Conservation (phyloP, 176 grass and related monocot species). For the Oryza meridionalis region DNA sequence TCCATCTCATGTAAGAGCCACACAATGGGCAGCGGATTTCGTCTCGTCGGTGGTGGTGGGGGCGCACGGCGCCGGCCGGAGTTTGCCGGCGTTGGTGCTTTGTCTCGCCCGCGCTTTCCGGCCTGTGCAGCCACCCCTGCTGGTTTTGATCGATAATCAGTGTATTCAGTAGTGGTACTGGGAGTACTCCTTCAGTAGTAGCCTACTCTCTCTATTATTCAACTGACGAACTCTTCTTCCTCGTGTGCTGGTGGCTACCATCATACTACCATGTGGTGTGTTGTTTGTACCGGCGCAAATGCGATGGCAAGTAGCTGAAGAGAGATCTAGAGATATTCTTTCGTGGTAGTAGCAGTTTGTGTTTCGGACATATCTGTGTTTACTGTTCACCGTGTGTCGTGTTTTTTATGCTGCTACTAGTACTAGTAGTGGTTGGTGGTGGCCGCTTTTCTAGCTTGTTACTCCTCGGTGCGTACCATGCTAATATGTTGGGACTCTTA, state of each 20-base stretch:
- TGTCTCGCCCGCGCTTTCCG: neutral
- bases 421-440: neutral
- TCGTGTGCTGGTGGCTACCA: conserved; percentile 7
- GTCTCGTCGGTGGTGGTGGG: neutral
- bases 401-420: neutral
- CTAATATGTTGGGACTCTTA: neutral
- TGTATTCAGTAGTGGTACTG: too few species aligned
- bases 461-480: neutral
- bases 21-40: neutral
- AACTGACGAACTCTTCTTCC: neutral
- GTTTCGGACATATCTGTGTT: conserved; percentile 23
- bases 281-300: neutral
- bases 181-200: too few species aligned
- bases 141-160: conserved; percentile 37
- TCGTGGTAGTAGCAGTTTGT: conserved; percentile 15
- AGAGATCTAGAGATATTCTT: conserved; percentile 45
- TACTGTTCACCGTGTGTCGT: neutral
- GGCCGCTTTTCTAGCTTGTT: neutral
- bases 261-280: neutral
- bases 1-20: neutral
- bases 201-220: neutral
- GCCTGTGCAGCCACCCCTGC: neutral
- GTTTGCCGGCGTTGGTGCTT: neutral
- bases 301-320: neutral
- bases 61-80: neutral